Evolutionary conservation across 139 green algal species (phyloP).

Genomic region (Desmodesmus armatus): DNA sequence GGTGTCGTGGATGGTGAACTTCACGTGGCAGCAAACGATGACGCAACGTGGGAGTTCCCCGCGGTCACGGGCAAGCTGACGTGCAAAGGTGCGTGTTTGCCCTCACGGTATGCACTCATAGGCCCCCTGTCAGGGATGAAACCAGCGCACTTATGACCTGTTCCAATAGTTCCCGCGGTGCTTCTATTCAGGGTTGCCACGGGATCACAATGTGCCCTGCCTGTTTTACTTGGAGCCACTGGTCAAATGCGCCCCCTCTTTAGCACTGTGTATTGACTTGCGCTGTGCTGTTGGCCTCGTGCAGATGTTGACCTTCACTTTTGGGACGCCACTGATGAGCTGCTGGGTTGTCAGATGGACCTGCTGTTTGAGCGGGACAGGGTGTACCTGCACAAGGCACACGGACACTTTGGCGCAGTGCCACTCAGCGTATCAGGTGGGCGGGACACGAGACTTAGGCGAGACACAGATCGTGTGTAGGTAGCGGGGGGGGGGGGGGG

Average conservation of each 20-base stretch:
- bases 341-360: constrained; percentile 81
- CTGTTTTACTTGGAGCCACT: too few species aligned
- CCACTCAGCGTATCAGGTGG: constrained; percentile 72
- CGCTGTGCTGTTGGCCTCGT: not conserved
- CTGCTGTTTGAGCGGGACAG: constrained; percentile 92
- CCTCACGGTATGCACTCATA: too few species aligned
- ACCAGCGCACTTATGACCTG: too few species aligned
- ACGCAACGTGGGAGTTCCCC: constrained; percentile 82
- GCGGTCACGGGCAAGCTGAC: constrained; percentile 76
- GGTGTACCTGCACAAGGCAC: constrained; percentile 93
- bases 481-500: too few species aligned
- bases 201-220: too few species aligned
- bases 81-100: constrained; percentile 50
- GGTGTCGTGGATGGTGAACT: constrained; percentile 84
- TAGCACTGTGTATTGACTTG: too few species aligned
- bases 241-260: too few species aligned
- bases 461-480: too few species aligned
- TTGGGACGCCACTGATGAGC: constrained; percentile 93
- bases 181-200: too few species aligned
- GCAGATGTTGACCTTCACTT: constrained; percentile 89
- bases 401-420: constrained; percentile 83
- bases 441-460: too few species aligned
- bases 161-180: too few species aligned
- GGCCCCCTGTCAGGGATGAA: too few species aligned
- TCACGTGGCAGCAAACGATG: constrained; percentile 62